Base-by-base conservation (phyloP, 2,329 filamentous ascomycete species). In the Aureobasidium sp. region DNA sequence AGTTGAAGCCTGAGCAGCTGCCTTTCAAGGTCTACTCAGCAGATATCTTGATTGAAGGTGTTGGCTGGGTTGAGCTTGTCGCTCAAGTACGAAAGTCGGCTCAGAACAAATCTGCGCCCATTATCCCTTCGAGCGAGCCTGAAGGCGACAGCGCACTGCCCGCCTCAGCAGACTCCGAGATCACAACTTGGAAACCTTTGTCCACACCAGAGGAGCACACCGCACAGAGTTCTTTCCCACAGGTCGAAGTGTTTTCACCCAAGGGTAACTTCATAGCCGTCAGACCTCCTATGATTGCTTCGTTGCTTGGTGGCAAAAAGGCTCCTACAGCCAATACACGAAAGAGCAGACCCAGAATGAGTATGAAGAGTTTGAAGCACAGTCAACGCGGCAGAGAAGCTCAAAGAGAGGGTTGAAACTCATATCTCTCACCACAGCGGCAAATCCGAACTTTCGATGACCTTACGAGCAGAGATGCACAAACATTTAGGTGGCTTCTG, bases 1-100 rank as follows among this genome's bases (percentile, higher is more conserved):
- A 82, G 42, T 78, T 87, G 50, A 85, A 83, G 62, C 81, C 88
- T 0, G 85, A 90, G 1, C 77, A 80, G 17, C 78, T 97, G 5
- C 90, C 91, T 0, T 99, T 92, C 74, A 83, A 84, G 15, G 85
- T 97, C 2, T 81, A 94, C 64, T 85, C 88, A 9, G 83, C 87
- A 0, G 95, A 99, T 71, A 85, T 99, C 27, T 78, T 99, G 15
- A 86, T 99, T 55, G 93, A 97, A 73, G 91, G 94, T 1, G 87
- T 91, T 29, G 94, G 94, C 8, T 99, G 95, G 89, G 82, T 99
- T 2, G 94, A 99, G 75, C 74, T 99, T 44, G 87, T 86, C 0
- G 87, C 87, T 3, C 93, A 99, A 75, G 84, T 95, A 10, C 84
- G 93, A 1, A 70, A 69, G 29, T 63, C 65, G 23, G 57, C 55